Base-by-base conservation (phyloP, 164 flowering plant genomes). In the Vitis labrusca region DNA sequence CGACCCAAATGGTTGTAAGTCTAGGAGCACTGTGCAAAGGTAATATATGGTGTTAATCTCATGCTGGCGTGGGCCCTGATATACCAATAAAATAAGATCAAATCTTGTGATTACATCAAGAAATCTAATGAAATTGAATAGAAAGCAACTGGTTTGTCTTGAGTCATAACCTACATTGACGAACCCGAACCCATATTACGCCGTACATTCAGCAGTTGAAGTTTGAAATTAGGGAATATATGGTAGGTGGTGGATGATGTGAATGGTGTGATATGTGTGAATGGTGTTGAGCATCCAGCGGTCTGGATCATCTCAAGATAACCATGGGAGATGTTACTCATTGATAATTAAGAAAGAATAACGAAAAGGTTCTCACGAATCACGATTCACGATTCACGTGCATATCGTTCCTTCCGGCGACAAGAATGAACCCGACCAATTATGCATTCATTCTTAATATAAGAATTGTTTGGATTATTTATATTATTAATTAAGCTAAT, bases 71-170 rank as follows among this genome's bases (percentile, higher is more conserved):
- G 23, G 73, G 57, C 66, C 10, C 11, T 1, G 47, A 10, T 55
- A 6, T 59, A 61, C 37, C 9, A 44, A 60, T 44, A 52, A 59
- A 67, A 14, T 44, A 57, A 23, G 30, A 50, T 61, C 8, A 0
- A 32, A 29, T 32, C 63, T 8, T 0, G 14, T 60, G 14, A 60
- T 29, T 23, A 47, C 37, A 32, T 8, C 16, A 29, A 13, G 8
- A 30, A 5, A 15, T 60, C 10, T 11, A 60, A 13, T 2, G 37
- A 61, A 32, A 61, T 37, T 5, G 13, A 14, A 10, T 10, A 47
- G 75, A 73, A 67, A 73, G 71, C 71, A 66, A 61, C 71, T 29
- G 50, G 0, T 59, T 71, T 59, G 74, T 58, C 64, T 3, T 10
- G 14, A 14, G 6, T 65, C 29, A 6, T 64, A 48, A 60, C 57